These are phyloP conservation scores for Chlamydomonas eustigma DNA, from an alignment of 139 green algal genomes.

Conservation along the genomic window DNA sequence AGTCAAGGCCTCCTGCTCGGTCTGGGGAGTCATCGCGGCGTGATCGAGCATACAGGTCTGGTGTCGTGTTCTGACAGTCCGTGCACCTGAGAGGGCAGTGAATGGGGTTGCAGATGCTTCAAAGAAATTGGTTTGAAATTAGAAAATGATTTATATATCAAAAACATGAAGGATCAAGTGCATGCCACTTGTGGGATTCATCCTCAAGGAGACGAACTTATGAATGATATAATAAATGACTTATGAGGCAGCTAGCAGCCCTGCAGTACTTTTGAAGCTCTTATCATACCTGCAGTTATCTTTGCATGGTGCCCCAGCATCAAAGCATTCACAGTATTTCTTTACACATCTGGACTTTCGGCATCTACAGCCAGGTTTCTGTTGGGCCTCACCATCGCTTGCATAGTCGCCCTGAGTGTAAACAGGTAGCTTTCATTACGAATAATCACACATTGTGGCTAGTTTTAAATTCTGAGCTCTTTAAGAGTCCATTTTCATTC, in stretches of 20 bases:
- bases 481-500: background rate
- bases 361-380: slow-evolving; percentile 54
- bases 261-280: background rate
- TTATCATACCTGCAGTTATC: slow-evolving; percentile 48
- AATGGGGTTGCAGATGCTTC: background rate
- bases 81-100: background rate
- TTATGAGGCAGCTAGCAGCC: too few relatives aligned
- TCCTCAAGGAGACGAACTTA: background rate
- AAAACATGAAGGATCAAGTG: background rate
- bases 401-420: slow-evolving; percentile 1
- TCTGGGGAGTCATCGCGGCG: background rate
- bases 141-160: background rate
- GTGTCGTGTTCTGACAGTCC: slow-evolving; percentile 2
- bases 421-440: background rate
- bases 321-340: slow-evolving; percentile 76
- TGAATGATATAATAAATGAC: background rate
- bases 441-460: too few relatives aligned
- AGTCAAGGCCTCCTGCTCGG: background rate
- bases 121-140: background rate
- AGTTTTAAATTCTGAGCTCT: background rate
- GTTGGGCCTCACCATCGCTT: slow-evolving; percentile 25
- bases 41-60: background rate
- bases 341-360: slow-evolving; percentile 33
- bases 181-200: background rate
- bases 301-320: slow-evolving; percentile 50